Base-by-base conservation (phyloP, 345 rosid species). In the Salix purpurea region DNA sequence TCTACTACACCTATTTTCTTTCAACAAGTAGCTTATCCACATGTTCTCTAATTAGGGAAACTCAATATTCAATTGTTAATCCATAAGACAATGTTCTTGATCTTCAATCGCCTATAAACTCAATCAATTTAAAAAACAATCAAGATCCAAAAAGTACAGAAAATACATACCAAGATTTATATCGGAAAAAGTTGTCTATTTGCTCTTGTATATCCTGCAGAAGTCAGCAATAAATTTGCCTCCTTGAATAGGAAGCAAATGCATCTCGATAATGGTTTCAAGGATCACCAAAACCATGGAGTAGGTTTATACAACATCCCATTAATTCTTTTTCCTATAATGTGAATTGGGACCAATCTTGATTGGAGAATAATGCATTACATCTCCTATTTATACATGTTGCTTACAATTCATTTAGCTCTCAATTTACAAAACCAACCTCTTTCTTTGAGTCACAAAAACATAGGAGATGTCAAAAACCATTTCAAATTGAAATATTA, bases 31-130 rank as follows among this genome's bases (percentile, higher is more conserved):
- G 37, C 69, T 78, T 58, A 58, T n/a, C 72, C 30, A n/a, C 54
- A 40, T 66, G 34, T 65, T 50, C n/a, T 16, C 75, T 48, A 11
- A 26, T 65, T 21, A 6, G 61, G 1, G 36, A 39, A 67, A 62
- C 70, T 58, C 36, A n/a, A 6, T 9, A 9, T 76, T 39, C 67
- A 37, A 11, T 15, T 21, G 15, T 70, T 46, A 68, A 58, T n/a
- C 7, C 68, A 21, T 10, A 62, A 11, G 37, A 62, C 21, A 36
- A 50, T 7, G 69, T 16, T 68, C 73, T 60, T 18, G 48, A 73
- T 72, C 74, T 72, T 69, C 72, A 76, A 50, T 76, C 80, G 34
- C 6, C 32, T 7, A 23, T 23, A 4, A 37, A 73, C 42, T 48
- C 61, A 14, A 44, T 44, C 62, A 67, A 18, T 12, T 48, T 48